Conservation (phyloP, 108 stramenopile genomes). For the Schizochytrium sp. region DNA sequence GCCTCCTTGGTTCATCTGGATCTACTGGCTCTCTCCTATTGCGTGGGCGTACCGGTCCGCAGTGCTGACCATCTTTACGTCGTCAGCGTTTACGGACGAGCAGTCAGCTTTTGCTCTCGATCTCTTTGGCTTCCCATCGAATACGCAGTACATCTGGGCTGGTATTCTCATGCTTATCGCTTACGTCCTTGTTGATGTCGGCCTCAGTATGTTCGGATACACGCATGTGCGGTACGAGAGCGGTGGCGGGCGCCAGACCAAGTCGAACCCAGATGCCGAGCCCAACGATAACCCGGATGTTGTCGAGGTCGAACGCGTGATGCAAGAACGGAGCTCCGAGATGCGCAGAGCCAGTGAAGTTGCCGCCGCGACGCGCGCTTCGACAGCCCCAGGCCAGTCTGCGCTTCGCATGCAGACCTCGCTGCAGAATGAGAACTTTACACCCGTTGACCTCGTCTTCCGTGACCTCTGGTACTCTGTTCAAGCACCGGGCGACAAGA, state of each 20-base stretch:
- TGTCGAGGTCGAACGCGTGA: not conserved
- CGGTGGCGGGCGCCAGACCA: not conserved
- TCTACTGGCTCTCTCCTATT: not conserved
- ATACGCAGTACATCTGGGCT: not conserved
- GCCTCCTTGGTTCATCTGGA: conserved; percentile 17
- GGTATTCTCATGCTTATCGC: not conserved
- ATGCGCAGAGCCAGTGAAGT: not conserved
- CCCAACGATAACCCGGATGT: not conserved
- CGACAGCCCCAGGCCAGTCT: not conserved
- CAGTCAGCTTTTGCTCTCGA: not conserved
- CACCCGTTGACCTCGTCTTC: not conserved
- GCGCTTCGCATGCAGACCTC: not conserved
- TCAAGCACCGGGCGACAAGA: not conserved
- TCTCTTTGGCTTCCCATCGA: not conserved
- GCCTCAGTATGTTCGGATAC: not conserved
- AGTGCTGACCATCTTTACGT: not conserved
- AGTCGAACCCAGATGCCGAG: not conserved
- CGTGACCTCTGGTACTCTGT: conserved; percentile 15
- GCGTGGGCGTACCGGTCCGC: not conserved
- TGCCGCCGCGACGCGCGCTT: not conserved
- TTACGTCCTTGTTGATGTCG: not conserved
- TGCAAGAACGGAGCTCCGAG: not conserved
- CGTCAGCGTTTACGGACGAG: not conserved
- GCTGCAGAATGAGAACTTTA: not conserved
- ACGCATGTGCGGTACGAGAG: not conserved